Base-by-base conservation (phyloP, 306 rosid species). In the Trichosanthes cucumerina region DNA sequence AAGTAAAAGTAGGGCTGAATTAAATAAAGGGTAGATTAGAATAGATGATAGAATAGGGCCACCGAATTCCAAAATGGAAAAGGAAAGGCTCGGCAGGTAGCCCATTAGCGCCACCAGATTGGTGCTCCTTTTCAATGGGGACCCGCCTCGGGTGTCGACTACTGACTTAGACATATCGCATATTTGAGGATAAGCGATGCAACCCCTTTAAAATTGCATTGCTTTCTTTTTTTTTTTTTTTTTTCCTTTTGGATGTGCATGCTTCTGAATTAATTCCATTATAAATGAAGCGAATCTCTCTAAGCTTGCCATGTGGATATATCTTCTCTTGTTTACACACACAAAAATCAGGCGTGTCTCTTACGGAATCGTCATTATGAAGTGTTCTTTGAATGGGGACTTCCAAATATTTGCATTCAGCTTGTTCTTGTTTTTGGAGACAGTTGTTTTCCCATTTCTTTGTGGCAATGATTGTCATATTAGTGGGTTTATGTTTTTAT, bases 41-140 rank as follows among this genome's bases (percentile, higher is more conserved):
- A 70, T 70, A 44, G 33, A 46, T 23, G 21, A 73, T 33, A 21
- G 34, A 72, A 72, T 16, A 72, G 77, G 58, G 41, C 28, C 59
- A 72, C 77, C 53, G 76, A 70, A 70, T 44, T 70, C 56, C 76
- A 70, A 43, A 70, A 70, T 13, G 77, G 77, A 49, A 46, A 73
- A 73, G 81, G 80, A 62, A 62, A 79, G 68, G 68, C 54, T 41
- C 63, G 80, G 80, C 84, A 79, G 78, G 84, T 76, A 78, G 88
- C 62, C 82, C 80, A 78, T 88, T 57, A 79, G 78, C 83, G 58
- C 88, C 85, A 84, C 86, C 77, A 5, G 87, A 86, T 83, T 82
- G 82, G 79, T 44, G 50, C 74, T 47, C 59, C 68, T 78, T 44
- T 21, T 53, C 58, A 19, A 47, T 47, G 46, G 82, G 82, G 75